Base-by-base conservation (phyloP, 805 yeast species). In the Barnettozyma sucrosica region DNA sequence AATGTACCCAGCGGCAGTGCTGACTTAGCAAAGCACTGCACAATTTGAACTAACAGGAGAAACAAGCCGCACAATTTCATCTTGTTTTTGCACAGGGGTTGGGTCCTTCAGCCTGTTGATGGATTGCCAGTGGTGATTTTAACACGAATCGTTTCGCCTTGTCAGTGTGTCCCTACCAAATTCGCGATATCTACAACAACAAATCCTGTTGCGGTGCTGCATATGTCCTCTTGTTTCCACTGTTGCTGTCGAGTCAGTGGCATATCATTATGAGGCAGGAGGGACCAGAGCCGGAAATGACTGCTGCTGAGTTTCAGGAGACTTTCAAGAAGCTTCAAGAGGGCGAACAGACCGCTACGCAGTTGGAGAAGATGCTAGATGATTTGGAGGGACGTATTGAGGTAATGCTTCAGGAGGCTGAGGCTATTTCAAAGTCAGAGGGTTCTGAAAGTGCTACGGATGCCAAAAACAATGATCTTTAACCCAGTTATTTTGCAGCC, bases 321-420 rank as follows among this genome's bases (percentile, higher is more conserved):
- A 75, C 87, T 0, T 79, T 79, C 61, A 71, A 77, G 55, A 76
- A 81, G 56, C 64, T 85, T 40, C 74, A 74, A 46, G 85, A 83
- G 49, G 93, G 89, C 2, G 93, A 85, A 60, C 61, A 67, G 49
- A 83, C 87, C 1, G 80, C 84, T 2, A 66, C 72, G 4, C 77
- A 70, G 50, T 66, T 85, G 51, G 93, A 85, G 63, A 69, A 69
- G 55, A 74, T 81, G 79, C 67, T 85, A 41, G 90, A 83, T 56
- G 62, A 68, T 19, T 65, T 85, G 43, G 92, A 85, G 57, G 74
- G 74, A 36, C 80, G 79, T 59, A 75, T 85, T 72, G 87, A 81
- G 47, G 60, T 66, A 5, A 70, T 84, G 11, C 62, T 80, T 40
- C 56, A 71, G 48, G 82, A 78, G 43, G 77, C 80, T 1, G 77